Evolutionary conservation across 148 eudicot species (phyloP).

Genomic region (Rhododendron griersonianum): DNA sequence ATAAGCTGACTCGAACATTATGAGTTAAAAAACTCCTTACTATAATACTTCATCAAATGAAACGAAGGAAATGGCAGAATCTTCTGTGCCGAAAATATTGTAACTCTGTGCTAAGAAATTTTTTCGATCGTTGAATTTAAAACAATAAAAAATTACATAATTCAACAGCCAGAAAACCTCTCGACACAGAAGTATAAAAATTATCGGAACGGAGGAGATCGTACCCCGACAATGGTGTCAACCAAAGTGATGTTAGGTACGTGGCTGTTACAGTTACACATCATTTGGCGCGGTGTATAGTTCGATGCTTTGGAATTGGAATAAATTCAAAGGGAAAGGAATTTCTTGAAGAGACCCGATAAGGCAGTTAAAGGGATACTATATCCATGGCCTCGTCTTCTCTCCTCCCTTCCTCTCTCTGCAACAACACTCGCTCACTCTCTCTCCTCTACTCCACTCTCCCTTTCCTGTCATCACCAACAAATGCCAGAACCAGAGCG

Average conservation of each 20-base stretch:
- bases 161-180: too few species aligned
- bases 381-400: not conserved
- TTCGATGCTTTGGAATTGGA: not conserved
- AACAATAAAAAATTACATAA: too few species aligned
- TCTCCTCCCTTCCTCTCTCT: conserved; percentile 9
- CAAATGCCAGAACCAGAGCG: not conserved
- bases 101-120: too few species aligned
- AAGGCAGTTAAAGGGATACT: not conserved
- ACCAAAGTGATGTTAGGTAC: too few species aligned
- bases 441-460: not conserved
- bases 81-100: too few species aligned
- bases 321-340: not conserved
- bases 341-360: not conserved
- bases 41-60: too few species aligned
- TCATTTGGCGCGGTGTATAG: not conserved
- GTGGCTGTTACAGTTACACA: not conserved
- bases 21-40: too few species aligned
- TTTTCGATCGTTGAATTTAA: too few species aligned
- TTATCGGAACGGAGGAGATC: accelerated
- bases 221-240: too few species aligned
- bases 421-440: not conserved
- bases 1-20: too few species aligned
- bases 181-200: accelerated
- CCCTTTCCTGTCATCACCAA: not conserved
- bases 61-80: too few species aligned